Evolutionary conservation across 371 early-diverging fungal genomes (phyloP), one percentile per base, ranked within the genome.

Genomic region (Circinella umbellata): DNA sequence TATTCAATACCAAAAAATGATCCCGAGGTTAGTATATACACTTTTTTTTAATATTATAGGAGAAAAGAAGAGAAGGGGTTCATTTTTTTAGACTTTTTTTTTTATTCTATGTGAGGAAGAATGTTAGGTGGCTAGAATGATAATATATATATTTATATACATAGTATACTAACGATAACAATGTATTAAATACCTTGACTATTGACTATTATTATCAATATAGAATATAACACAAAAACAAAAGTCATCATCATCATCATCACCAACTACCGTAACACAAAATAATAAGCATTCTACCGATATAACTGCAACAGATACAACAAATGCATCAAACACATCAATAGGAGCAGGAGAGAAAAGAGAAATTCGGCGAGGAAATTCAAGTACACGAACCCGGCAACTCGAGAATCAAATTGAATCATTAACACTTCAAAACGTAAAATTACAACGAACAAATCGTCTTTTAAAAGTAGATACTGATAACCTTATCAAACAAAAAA

Each of bases 391-490:
- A 15, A 64, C 74, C 37, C 76, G 79, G n/a, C 80, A 79, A 61
- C 60, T 83, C 17, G 84, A 83, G 61, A 71, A 73, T 55, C 81
- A 84, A 64, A 81, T 85, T 42, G 85, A 85, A 62, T 69, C 75
- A 15, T 49, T 85, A 14, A 85, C 85, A 7, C 62, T 85, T 18
- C 82, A 83, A 37, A 85, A 82, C 61, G 81, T 85, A 38, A 82
- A 82, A 63, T 66, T 85, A 49, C 80, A 81, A 53, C 75, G 85
- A 20, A 80, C 83, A 27, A 85, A 85, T 61, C 81, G 85, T 35
- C 64, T 85, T 11, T 64, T 85, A 20, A 85, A 85, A 65, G 77
- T 85, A 20, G 85, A 85, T 53, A 80, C 83, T 15, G 85, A 85
- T 60, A 81, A 82, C 36, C 63, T 85, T 20, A 79, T 85, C 61